Base-by-base conservation (phyloP, 768 basidiomycete species). In the Lactifluus piperatus region DNA sequence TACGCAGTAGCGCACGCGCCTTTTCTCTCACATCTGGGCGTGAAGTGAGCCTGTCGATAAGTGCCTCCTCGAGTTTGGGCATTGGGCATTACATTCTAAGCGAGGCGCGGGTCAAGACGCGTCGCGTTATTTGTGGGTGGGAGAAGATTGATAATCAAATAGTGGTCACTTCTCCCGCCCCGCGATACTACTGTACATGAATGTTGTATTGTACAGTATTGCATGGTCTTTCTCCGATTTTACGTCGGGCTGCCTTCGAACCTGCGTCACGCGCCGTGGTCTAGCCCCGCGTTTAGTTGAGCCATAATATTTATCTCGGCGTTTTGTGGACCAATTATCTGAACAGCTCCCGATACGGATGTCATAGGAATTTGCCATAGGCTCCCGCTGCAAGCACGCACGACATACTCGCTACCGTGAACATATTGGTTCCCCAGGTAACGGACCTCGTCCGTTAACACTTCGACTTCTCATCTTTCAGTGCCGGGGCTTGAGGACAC, bases 1-100 rank as follows among this genome's bases (percentile, higher is more conserved):
- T 58, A 13, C 73, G 70, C 2, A 78, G 53, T 5, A 81, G 62
- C 0, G 59, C 60, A 18, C 65, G 69, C 1, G 78, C 71, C 54
- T 69, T 64, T 4, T 65, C 58, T 2, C 73, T 54, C 5, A 76
- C 77, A 41, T 77, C 75, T 51, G 46, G 45, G 20, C 57, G 64
- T 16, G 26, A 20, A 2, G 56, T 52, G 46, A 65, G 51, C 18
- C 27, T 56, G 14, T 56, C 55, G n/a, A 65, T 55, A 11, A 64
- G 64, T 22, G 32, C 36, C 6, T 65, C 64, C 30, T 63, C 62
- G 20, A 53, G 57, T 41, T 50, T 58, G 4, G 64, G 51, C 64
- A 65, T 64, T 5, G n/a, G n/a, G 7, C 2, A 5, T 13, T 39
- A 14, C 37, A 39, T 6, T 3, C 22, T 7, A 5, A 3, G 18